Conservation (phyloP, 768 basidiomycete genomes). For the Amanita exitialis region DNA sequence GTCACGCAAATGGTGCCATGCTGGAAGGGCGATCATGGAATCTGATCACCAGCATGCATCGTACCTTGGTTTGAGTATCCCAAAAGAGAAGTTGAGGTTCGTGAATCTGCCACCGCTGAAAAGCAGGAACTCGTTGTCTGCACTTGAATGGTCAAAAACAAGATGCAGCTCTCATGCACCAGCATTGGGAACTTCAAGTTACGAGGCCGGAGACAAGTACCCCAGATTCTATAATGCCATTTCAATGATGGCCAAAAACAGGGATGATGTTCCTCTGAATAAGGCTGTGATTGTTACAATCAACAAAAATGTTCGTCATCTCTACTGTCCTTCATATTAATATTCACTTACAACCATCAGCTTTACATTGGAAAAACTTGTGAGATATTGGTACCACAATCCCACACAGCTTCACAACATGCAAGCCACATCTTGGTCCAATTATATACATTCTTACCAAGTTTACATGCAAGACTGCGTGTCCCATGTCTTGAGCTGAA, state of each 20-base stretch:
- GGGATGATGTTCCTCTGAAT: neutral
- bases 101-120: neutral
- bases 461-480: neutral
- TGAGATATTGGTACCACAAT: neutral
- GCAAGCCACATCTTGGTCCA: neutral
- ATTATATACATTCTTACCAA: neutral
- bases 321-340: neutral
- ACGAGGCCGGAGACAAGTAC: neutral
- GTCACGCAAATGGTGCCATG: neutral
- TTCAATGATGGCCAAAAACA: neutral
- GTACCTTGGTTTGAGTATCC: neutral
- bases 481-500: neutral
- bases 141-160: neutral
- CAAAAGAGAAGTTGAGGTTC: neutral
- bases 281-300: neutral
- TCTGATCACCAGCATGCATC: neutral
- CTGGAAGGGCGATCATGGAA: neutral
- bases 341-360: neutral
- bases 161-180: slow-evolving; percentile 1
- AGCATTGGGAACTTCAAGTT: no score
- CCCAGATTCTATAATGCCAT: neutral
- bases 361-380: neutral
- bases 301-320: neutral
- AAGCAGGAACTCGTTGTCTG: neutral
- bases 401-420: neutral